phyloP scores from a whole-genome alignment of 2,329 filamentous ascomycete species.

The Dactylellina parvicollis region DNA sequence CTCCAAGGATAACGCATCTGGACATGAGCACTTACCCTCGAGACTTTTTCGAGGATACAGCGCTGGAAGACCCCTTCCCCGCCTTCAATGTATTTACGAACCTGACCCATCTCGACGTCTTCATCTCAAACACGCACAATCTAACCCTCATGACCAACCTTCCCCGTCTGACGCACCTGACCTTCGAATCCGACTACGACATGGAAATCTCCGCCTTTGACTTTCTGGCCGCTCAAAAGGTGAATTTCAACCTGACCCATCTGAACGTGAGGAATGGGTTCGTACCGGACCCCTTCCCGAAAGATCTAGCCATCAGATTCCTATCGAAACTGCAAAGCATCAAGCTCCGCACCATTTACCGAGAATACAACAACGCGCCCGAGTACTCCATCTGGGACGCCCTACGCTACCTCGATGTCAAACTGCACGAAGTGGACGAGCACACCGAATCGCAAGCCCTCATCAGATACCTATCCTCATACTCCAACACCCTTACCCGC shows the following conservation, averaged over 20 bases:
- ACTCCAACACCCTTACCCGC: slow-evolving; percentile 9
- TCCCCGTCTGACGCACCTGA: slow-evolving; percentile 19
- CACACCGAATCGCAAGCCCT: not conserved
- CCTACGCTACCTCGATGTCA: slow-evolving; percentile 6
- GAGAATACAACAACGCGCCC: not conserved
- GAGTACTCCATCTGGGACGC: slow-evolving; percentile 7
- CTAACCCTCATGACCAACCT: slow-evolving; percentile 8
- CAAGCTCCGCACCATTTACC: not conserved
- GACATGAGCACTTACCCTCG: not conserved
- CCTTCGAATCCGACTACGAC: not conserved
- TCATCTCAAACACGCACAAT: not conserved
- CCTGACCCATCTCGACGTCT: slow-evolving; percentile 12
- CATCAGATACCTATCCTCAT: slow-evolving; percentile 26
- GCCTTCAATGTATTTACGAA: slow-evolving; percentile 21
- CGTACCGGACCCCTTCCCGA: slow-evolving; percentile 7
- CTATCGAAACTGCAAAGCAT: slow-evolving; percentile 7
- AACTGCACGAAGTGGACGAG: not conserved
- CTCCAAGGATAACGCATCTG: not conserved
- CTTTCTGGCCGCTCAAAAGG: slow-evolving; percentile 30
- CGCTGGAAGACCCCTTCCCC: not conserved
- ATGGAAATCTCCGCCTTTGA: not conserved
- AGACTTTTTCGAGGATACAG: not conserved
- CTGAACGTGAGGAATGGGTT: slow-evolving; percentile 5
- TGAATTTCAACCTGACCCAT: slow-evolving; percentile 15
- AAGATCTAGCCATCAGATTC: slow-evolving; percentile 13